Evolutionary conservation across 2,329 filamentous ascomycete species (phyloP).

Genomic region (Phaeoacremonium minimum): DNA sequence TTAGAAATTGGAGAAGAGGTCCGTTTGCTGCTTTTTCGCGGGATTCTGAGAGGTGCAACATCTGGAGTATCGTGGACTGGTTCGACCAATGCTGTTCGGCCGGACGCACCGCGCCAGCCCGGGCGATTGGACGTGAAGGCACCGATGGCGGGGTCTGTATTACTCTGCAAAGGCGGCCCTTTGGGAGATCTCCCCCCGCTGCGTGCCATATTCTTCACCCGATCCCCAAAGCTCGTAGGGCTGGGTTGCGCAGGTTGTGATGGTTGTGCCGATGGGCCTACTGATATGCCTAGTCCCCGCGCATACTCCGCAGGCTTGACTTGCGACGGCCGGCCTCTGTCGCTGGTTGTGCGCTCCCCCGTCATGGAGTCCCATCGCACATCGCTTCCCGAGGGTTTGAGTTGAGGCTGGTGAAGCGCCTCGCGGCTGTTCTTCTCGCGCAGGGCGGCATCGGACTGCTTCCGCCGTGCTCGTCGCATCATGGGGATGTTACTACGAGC

Average conservation of each 20-base stretch:
- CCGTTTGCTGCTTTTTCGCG: conserved; percentile 44
- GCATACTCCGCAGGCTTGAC: conserved; percentile 49
- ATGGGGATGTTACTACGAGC: conserved; percentile 41
- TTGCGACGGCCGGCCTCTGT: conserved; percentile 50
- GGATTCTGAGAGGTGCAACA: conserved; percentile 52
- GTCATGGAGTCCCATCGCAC: conserved; percentile 63
- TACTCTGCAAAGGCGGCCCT: conserved; percentile 11
- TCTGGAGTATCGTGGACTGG: conserved; percentile 58
- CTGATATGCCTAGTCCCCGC: conserved; percentile 24
- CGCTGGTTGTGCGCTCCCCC: conserved; percentile 57
- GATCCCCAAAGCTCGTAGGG: conserved; percentile 35
- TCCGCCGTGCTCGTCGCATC: conserved; percentile 46
- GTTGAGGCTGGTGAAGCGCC: conserved; percentile 17
- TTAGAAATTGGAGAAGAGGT: conserved; percentile 16
- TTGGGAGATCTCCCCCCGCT: background rate
- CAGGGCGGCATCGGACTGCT: conserved; percentile 35
- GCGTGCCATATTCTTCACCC: conserved; percentile 33
- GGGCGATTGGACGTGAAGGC: conserved; percentile 38
- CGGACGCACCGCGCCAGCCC: conserved; percentile 71
- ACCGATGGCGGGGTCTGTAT: conserved; percentile 26
- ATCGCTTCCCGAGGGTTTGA: conserved; percentile 26
- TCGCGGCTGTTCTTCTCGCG: conserved; percentile 34
- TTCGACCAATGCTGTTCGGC: conserved; percentile 58
- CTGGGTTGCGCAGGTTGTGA: conserved; percentile 20
- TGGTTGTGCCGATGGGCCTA: conserved; percentile 8